A percentile compares a stretch with the other conserved stretches of the same genome.
Conservation (phyloP, 1,284 basidiomycete species). For the Uromyces viciae-fabae region DNA sequence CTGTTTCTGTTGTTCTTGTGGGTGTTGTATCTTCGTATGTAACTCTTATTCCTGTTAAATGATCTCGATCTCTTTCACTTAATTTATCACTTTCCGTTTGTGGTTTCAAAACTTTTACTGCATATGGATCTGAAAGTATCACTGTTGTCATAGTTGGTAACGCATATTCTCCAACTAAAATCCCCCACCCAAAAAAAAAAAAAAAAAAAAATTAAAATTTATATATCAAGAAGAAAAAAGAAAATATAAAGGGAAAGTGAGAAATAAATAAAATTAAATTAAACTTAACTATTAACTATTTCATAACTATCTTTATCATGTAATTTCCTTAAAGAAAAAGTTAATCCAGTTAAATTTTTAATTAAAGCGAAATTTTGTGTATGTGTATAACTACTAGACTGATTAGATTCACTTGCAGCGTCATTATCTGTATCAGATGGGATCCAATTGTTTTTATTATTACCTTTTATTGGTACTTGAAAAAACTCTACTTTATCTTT, state of each 20-base stretch:
- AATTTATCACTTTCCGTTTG: not conserved
- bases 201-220: no score
- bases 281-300: slow-evolving; percentile 9
- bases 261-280: not conserved
- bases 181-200: not conserved
- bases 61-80: slow-evolving; percentile 4
- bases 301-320: slow-evolving; percentile 31
- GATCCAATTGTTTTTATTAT: not conserved
- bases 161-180: not conserved
- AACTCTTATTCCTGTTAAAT: slow-evolving; percentile 27
- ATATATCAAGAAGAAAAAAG: no score
- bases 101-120: slow-evolving; percentile 6
- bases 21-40: not conserved
- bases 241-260: no score
- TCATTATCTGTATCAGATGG: not conserved
- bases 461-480: not conserved
- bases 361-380: slow-evolving; percentile 1
- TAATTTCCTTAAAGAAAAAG: slow-evolving; percentile 22
- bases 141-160: slow-evolving; percentile 9
- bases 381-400: not conserved
- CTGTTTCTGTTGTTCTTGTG: not conserved
- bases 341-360: slow-evolving; percentile 29
- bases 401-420: not conserved
- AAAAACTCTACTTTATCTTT: slow-evolving; percentile 24
- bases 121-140: slow-evolving; percentile 23